Base-by-base conservation (phyloP, 495 filamentous ascomycete genomes). In the Choiromyces venosus region DNA sequence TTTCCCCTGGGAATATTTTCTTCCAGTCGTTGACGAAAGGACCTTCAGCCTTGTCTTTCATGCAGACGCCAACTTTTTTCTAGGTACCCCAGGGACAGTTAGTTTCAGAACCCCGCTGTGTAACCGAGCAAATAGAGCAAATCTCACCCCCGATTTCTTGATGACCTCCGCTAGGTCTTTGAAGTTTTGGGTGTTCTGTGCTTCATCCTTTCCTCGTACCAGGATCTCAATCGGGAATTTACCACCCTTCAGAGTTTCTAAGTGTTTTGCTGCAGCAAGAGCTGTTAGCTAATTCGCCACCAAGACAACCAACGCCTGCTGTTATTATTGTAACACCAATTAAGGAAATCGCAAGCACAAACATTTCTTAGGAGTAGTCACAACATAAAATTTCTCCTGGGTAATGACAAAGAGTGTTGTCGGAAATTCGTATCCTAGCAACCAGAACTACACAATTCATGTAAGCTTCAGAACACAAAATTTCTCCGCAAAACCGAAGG, bases 361-460 rank as follows among this genome's bases (percentile, higher is more conserved):
- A 95, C 94, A 93, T 89, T 99, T 99, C 84, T 99, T 99, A 29
- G 92, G 89, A 16, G 95, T 98, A 2, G 96, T 98, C 70, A 98
- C 90, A 68, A 97, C 89, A 82, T 93, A 94, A 74, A 98, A 84
- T 69, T 88, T 87, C 70, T 98, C 96, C 68, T 89, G 87, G 14
- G 96, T 97, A 78, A 98, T 87, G 65, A 99, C 86, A 83, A 99
- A 91, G 56, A 98, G 86, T 0, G 95, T 98, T 19, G 95, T 93
- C 64, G 95, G 95, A 79, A 99, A 99, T 81, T 99, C 95, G 86
- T 98, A 99, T 76, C 95, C 95, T 73, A 99, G 87, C 67, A 99
- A 87, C 95, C 95, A 99, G 84, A 97, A 97, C 93, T 99, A 84
- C 56, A 74, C 5, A 72, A 36, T 19, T 38, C 66, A 79, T 65